Percentiles rank a stretch among this genome's conserved stretches.
Evolutionary conservation across 345 rosid genomes (phyloP).

Genomic region (Zanthoxylum bungeanum): DNA sequence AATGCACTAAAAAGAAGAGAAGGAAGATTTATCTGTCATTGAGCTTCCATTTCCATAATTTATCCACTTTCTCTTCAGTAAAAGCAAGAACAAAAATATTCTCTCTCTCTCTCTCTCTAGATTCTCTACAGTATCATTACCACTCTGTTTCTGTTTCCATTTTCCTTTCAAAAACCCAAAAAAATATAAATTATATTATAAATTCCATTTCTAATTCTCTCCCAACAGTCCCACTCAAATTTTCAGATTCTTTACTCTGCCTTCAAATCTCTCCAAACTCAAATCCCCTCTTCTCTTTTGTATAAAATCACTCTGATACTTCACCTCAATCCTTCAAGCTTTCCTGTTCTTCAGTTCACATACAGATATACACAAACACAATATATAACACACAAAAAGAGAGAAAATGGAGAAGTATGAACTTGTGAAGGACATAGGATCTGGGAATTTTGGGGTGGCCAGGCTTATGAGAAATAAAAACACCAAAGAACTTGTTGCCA

Average conservation of each 20-base stretch:
- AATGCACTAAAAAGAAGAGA: too few species aligned
- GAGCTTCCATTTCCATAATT: background rate
- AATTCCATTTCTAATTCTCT: background rate
- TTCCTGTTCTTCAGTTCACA: too few species aligned
- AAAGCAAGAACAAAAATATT: background rate
- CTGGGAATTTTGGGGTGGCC: constrained; percentile 88
- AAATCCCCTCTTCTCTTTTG: constrained; percentile 21
- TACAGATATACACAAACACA: background rate
- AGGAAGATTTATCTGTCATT: background rate
- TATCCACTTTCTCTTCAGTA: background rate
- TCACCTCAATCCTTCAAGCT: background rate
- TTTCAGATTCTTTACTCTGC: constrained; percentile 21
- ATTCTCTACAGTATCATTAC: too few species aligned
- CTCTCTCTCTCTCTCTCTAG: too few species aligned
- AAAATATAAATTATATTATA: background rate
- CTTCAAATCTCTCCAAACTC: constrained; percentile 30
- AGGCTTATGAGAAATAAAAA: constrained; percentile 82
- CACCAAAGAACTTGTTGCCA: constrained; percentile 80
- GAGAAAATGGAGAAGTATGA: constrained; percentile 78
- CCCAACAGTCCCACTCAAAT: too few species aligned
- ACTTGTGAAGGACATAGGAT: constrained; percentile 76
- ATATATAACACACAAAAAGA: too few species aligned
- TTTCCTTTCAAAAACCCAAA: background rate
- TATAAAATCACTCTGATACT: too few species aligned
- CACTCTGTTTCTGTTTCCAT: background rate